Conservation (phyloP, 2,329 filamentous ascomycete genomes). For the Apiospora malaysiana region DNA sequence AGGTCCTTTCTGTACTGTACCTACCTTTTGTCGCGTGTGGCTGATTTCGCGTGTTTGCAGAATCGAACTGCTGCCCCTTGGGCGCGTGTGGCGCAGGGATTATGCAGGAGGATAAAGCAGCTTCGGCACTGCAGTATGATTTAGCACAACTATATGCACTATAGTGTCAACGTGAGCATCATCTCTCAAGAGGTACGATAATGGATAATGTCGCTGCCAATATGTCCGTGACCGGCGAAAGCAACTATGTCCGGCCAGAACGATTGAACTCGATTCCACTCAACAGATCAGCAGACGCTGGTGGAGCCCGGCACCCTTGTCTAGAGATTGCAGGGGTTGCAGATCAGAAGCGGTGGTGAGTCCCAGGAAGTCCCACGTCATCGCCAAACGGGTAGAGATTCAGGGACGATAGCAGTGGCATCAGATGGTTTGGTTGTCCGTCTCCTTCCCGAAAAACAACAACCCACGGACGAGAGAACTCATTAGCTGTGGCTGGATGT, state of each 20-base stretch:
- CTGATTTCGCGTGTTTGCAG: neutral
- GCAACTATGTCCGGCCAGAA: neutral
- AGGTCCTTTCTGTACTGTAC: neutral
- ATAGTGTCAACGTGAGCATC: neutral
- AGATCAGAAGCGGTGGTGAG: constrained; percentile 12
- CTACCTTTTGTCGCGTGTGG: neutral
- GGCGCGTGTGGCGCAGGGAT: neutral
- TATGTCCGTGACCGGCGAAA: constrained; percentile 11
- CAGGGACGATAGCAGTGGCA: neutral
- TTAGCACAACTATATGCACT: neutral
- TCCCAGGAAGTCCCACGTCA: constrained; percentile 12
- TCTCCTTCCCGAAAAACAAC: neutral
- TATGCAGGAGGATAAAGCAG: neutral
- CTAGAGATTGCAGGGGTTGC: constrained; percentile 21
- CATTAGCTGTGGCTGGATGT: neutral
- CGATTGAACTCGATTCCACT: constrained; percentile 14
- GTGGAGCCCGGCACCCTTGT: constrained; percentile 7
- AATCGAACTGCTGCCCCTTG: neutral
- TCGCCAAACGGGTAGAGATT: neutral
- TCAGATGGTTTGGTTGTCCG: neutral
- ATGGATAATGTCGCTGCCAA: neutral
- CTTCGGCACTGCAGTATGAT: no score
- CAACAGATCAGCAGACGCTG: constrained; percentile 1
- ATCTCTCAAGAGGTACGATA: neutral
- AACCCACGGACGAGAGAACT: neutral